Conservation (phyloP, 306 rosid species). For the Lathyrus oleraceus region DNA sequence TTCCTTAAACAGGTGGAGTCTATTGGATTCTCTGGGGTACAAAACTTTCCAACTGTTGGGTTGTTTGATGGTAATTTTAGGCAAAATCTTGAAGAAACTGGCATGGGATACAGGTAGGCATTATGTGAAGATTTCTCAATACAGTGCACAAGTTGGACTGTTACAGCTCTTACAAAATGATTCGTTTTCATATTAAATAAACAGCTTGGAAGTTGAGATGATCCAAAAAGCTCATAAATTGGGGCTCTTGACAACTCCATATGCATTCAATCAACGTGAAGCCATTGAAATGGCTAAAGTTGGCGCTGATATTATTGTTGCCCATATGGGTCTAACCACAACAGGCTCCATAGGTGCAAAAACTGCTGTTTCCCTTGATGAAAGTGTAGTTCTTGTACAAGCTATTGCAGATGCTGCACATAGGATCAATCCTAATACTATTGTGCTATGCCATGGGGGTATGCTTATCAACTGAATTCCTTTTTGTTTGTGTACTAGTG, state of each 20-base stretch:
- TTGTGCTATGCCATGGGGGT: constrained; percentile 95
- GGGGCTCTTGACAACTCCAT: constrained; percentile 95
- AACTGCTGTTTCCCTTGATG: constrained; percentile 77
- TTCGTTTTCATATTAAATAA: constrained; percentile 32
- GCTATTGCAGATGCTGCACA: constrained; percentile 86
- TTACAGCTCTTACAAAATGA: constrained; percentile 23
- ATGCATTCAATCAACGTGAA: constrained; percentile 78
- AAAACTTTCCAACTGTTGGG: constrained; percentile 97
- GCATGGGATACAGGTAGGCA: constrained; percentile 90
- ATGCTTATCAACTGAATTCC: constrained; percentile 22
- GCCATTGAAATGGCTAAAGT: constrained; percentile 80
- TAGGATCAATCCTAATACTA: constrained; percentile 60
- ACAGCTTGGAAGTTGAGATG: constrained; percentile 92
- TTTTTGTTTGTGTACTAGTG: constrained; percentile 1
- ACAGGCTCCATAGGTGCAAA: constrained; percentile 89
- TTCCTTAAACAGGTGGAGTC: constrained; percentile 89
- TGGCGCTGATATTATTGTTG: constrained; percentile 89
- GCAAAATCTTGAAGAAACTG: constrained; percentile 95
- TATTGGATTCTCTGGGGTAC: constrained; percentile 87
- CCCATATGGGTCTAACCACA: constrained; percentile 94
- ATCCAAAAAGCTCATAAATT: constrained; percentile 77
- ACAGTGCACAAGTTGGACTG: neutral
- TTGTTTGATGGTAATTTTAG: constrained; percentile 88
- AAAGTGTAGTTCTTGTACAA: constrained; percentile 76
- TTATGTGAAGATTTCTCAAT: constrained; percentile 5